Conservation (phyloP, 1,284 basidiomycete species). For the Ustilago bromivora region DNA sequence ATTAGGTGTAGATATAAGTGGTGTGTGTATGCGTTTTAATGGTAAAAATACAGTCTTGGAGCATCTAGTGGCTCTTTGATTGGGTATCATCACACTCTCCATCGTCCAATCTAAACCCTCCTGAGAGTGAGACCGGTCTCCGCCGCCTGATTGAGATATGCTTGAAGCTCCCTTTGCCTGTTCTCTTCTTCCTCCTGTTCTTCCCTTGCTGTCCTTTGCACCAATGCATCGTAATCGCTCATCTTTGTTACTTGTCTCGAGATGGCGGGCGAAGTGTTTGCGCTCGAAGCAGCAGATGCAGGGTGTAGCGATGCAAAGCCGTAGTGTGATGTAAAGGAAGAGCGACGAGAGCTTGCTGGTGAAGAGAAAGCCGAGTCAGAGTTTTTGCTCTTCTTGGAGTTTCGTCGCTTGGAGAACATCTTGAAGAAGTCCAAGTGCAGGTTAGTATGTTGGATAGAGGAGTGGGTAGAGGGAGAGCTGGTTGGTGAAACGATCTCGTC, state of each 20-base stretch:
- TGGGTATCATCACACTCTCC: constrained; percentile 15
- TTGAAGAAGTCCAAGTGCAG: constrained; percentile 31
- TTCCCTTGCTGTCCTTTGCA: constrained; percentile 22
- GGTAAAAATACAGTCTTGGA: constrained; percentile 20
- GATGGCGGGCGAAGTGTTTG: constrained; percentile 43
- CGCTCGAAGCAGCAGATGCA: constrained; percentile 32
- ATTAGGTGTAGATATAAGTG: constrained; percentile 8
- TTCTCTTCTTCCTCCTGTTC: constrained; percentile 32
- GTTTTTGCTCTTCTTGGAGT: constrained; percentile 7
- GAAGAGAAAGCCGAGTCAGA: constrained; percentile 40
- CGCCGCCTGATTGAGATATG: constrained; percentile 36
- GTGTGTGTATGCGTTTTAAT: constrained; percentile 12
- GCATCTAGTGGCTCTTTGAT: neutral
- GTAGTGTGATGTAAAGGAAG: constrained; percentile 32
- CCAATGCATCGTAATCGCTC: constrained; percentile 37
- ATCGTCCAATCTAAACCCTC: constrained; percentile 23
- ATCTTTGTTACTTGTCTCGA: constrained; percentile 42
- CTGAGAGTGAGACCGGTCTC: constrained; percentile 31
- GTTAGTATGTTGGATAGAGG: constrained; percentile 5
- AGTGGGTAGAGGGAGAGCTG: constrained; percentile 3
- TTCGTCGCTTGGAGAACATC: constrained; percentile 20
- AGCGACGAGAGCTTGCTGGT: constrained; percentile 34
- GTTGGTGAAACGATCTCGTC: constrained; percentile 19
- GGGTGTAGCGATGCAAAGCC: constrained; percentile 28
- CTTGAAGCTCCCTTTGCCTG: constrained; percentile 29